phyloP scores from a whole-genome alignment of 176 grass and related monocot genomes.

The Luzula sylvatica region DNA sequence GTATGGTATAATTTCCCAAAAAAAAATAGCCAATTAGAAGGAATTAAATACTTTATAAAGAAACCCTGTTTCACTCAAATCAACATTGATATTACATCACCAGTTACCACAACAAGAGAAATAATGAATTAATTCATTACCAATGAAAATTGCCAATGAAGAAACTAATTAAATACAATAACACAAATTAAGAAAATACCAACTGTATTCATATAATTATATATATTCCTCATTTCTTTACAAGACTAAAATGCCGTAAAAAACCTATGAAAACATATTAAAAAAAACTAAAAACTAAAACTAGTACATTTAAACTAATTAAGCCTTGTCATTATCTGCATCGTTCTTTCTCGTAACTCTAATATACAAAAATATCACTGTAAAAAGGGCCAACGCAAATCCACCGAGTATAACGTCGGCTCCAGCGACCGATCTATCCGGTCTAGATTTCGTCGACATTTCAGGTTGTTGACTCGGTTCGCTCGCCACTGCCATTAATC shows the following conservation, averaged over 20 bases:
- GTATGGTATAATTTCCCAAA: too few relatives aligned
- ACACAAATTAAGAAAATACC: too few relatives aligned
- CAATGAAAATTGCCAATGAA: too few relatives aligned
- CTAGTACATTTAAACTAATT: conserved; percentile 7
- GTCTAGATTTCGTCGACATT: background rate
- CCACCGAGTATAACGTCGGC: conserved; percentile 67
- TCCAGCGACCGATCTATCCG: conserved; percentile 51
- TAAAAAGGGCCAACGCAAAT: conserved; percentile 51
- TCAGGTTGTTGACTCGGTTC: conserved; percentile 17
- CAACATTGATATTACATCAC: too few relatives aligned
- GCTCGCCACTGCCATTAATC: background rate
- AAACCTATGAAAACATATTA: background rate
- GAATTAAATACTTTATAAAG: too few relatives aligned
- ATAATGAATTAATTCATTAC: too few relatives aligned
- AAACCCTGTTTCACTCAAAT: too few relatives aligned
- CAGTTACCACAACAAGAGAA: too few relatives aligned
- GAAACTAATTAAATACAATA: too few relatives aligned
- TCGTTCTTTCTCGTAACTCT: conserved; percentile 46
- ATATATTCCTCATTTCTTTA: conserved; percentile 11
- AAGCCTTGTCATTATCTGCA: conserved; percentile 8
- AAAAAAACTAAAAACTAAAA: background rate
- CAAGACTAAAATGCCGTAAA: conserved; percentile 3
- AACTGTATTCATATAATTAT: background rate
- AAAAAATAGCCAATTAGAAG: too few relatives aligned
- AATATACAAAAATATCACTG: conserved; percentile 64